Conservation (phyloP, 2,329 filamentous ascomycete species). For the Fusarium scirpi region DNA sequence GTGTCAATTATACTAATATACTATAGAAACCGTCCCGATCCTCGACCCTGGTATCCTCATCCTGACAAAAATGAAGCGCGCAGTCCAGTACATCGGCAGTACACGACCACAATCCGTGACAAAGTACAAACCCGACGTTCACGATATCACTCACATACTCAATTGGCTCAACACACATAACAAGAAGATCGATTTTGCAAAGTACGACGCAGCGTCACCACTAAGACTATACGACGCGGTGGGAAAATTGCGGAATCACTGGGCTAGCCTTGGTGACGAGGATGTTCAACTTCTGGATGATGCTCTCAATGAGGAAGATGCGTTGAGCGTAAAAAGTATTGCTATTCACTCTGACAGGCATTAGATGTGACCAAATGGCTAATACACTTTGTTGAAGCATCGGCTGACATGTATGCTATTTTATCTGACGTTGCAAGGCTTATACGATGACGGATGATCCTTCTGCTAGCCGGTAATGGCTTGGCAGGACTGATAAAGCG, state of each 20-base stretch:
- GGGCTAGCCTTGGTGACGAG: fast-evolving
- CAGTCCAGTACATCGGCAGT: background rate
- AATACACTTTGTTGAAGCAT: too few relatives aligned
- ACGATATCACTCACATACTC: background rate
- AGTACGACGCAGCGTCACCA: fast-evolving
- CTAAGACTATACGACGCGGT: background rate
- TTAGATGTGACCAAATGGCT: too few relatives aligned
- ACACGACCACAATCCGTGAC: background rate
- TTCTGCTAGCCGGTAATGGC: background rate
- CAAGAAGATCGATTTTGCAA: background rate
- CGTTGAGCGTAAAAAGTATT: too few relatives aligned
- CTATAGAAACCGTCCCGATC: background rate
- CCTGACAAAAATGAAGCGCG: background rate
- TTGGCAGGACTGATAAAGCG: fast-evolving
- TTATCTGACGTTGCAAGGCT: background rate
- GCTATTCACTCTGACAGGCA: too few relatives aligned
- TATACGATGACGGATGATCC: background rate
- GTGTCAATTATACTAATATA: background rate
- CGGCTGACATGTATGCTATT: too few relatives aligned
- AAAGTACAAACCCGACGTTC: background rate
- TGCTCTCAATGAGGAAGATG: background rate
- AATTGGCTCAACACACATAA: background rate
- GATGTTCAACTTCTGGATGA: background rate
- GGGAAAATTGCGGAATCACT: background rate
- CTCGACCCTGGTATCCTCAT: background rate